phyloP scores from a whole-genome alignment of 345 rosid genomes.

The Murraya paniculata region DNA sequence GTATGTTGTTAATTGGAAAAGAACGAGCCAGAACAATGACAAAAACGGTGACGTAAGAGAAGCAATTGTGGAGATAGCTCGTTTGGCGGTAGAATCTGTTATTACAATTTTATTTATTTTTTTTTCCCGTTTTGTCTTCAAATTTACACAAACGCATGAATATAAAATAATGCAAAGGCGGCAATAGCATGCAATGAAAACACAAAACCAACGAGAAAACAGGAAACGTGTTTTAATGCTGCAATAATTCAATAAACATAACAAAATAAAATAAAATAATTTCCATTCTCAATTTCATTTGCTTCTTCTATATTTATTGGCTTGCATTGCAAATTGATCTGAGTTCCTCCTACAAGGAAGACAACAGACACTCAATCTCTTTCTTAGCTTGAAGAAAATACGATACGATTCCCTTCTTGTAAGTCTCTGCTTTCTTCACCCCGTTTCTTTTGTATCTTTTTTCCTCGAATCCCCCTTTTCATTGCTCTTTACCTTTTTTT shows the following conservation, averaged over 20 bases:
- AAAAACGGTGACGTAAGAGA: too few species aligned
- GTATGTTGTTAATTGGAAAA: not conserved
- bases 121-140: not conserved
- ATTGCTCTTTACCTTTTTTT: not conserved
- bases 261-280: not conserved
- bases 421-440: slow-evolving; percentile 50
- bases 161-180: too few species aligned
- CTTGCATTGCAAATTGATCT: slow-evolving; percentile 18
- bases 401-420: slow-evolving; percentile 55
- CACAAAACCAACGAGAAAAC: slow-evolving; percentile 9
- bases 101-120: too few species aligned
- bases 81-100: not conserved
- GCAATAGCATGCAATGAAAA: not conserved
- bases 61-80: not conserved
- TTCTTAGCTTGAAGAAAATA: slow-evolving; percentile 52
- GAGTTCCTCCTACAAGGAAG: slow-evolving; percentile 18
- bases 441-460: slow-evolving; percentile 17
- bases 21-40: not conserved
- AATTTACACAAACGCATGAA: not conserved
- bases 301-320: not conserved
- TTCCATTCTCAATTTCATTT: not conserved
- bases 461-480: not conserved
- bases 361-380: slow-evolving; percentile 40
- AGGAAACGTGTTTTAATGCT: slow-evolving; percentile 18
- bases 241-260: not conserved